A percentile compares a stretch with the other conserved stretches of the same genome.
Conservation (phyloP, 345 rosid genomes). For the Microthlaspi erraticum region DNA sequence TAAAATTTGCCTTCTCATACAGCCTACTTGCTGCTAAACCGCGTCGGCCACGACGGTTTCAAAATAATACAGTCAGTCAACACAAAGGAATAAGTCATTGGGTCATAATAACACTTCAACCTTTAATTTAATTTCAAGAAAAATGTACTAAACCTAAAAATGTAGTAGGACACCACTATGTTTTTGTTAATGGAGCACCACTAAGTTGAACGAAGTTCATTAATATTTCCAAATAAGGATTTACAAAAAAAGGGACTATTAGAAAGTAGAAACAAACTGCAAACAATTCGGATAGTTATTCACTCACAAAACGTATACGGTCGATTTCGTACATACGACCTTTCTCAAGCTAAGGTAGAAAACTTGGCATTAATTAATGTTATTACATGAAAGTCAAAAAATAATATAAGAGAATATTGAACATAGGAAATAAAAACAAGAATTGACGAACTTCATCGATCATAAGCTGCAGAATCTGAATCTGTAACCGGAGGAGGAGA, state of each 20-base stretch:
- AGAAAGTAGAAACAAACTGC: too few relatives aligned
- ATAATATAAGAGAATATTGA: background rate
- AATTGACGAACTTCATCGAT: conserved; percentile 22
- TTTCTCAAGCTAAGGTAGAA: conserved; percentile 23
- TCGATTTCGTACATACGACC: too few relatives aligned
- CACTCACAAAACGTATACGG: too few relatives aligned
- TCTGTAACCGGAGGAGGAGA: conserved; percentile 33
- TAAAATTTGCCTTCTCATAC: background rate
- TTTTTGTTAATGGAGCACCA: conserved; percentile 26
- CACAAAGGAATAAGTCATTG: conserved; percentile 10
- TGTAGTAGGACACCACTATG: conserved; percentile 24
- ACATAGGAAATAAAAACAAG: conserved; percentile 3
- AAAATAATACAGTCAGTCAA: conserved; percentile 19
- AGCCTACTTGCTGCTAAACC: conserved; percentile 26
- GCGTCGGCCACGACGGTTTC: conserved; percentile 34
- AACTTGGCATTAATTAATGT: conserved; percentile 7
- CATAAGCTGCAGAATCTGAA: conserved; percentile 30
- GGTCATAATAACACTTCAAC: conserved; percentile 18
- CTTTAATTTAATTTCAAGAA: background rate
- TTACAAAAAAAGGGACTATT: too few relatives aligned
- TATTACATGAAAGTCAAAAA: conserved; percentile 26
- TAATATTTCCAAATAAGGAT: background rate
- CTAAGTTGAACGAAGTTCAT: background rate
- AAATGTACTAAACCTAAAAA: conserved; percentile 10
- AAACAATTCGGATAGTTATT: too few relatives aligned